Evolutionary conservation across 2,329 filamentous ascomycete genomes (phyloP).

Genomic region (Nigrospora osmanthi): DNA sequence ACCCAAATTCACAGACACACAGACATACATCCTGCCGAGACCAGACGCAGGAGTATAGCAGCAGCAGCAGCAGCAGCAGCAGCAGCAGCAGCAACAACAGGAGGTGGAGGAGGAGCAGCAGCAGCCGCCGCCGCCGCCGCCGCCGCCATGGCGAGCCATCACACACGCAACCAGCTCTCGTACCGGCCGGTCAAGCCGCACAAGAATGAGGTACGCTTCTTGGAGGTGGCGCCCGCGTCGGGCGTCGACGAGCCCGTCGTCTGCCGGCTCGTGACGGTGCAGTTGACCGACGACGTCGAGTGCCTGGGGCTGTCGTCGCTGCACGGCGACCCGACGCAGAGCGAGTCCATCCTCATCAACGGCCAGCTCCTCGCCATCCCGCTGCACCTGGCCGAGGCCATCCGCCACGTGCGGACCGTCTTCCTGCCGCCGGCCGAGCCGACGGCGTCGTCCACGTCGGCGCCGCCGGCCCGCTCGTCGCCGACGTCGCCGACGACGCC

Average conservation of each 20-base stretch:
- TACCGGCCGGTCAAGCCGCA: no score
- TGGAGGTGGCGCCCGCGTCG: slow-evolving; percentile 2
- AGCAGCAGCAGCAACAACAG: no score
- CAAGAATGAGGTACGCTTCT: slow-evolving; percentile 2
- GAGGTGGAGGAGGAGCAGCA: no score
- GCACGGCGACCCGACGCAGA: background rate
- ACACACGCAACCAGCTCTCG: no score
- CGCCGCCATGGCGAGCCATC: no score
- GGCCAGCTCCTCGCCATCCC: background rate
- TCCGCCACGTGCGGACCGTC: slow-evolving; percentile 1
- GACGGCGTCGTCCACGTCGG: background rate
- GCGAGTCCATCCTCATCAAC: slow-evolving; percentile 2
- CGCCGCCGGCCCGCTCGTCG: background rate
- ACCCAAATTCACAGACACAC: no score
- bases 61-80: no score
- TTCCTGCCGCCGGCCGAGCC: background rate
- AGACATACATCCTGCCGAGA: no score
- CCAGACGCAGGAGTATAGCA: no score
- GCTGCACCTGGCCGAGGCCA: slow-evolving; percentile 2
- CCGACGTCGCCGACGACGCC: background rate
- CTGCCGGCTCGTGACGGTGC: slow-evolving; percentile 1
- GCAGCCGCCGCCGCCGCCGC: no score
- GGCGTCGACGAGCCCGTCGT: slow-evolving; percentile 1
- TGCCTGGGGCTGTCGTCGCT: slow-evolving; percentile 5
- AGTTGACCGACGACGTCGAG: slow-evolving; percentile 3